Conservation (phyloP, 768 basidiomycete genomes). For the Tubosaeta sp. region DNA sequence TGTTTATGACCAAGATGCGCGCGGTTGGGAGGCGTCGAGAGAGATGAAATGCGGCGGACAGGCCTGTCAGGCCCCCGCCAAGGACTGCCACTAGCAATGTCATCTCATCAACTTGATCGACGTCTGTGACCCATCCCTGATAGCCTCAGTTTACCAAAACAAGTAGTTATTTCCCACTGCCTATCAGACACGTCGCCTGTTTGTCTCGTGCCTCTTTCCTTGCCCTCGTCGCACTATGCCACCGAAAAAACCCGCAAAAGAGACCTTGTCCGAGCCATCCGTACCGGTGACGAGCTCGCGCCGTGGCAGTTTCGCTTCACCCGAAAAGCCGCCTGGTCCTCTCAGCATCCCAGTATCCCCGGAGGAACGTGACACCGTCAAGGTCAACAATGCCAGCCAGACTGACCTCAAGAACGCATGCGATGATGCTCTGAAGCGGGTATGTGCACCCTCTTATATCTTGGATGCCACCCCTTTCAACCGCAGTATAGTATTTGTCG, state of each 20-base stretch:
- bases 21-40: slow-evolving; percentile 57
- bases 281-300: slow-evolving; percentile 16
- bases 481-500: slow-evolving; percentile 63
- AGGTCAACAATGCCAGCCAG: slow-evolving; percentile 54
- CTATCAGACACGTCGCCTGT: slow-evolving; percentile 21
- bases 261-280: slow-evolving; percentile 9
- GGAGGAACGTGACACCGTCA: slow-evolving; percentile 50
- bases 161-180: slow-evolving; percentile 17
- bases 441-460: slow-evolving; percentile 33
- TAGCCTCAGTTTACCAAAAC: background rate
- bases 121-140: background rate
- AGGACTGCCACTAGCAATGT: slow-evolving; percentile 51
- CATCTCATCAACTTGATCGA: background rate
- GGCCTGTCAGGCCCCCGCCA: slow-evolving; percentile 79
- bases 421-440: slow-evolving; percentile 89
- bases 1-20: slow-evolving; percentile 68
- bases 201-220: background rate
- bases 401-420: slow-evolving; percentile 66
- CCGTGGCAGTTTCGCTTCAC: slow-evolving; percentile 25
- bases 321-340: slow-evolving; percentile 48
- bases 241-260: slow-evolving; percentile 15
- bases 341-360: slow-evolving; percentile 43
- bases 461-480: background rate
- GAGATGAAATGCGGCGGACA: slow-evolving; percentile 78
- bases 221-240: slow-evolving; percentile 15